Evolutionary conservation across 1,284 basidiomycete genomes (phyloP).

Genomic region (Tilletia indica): DNA sequence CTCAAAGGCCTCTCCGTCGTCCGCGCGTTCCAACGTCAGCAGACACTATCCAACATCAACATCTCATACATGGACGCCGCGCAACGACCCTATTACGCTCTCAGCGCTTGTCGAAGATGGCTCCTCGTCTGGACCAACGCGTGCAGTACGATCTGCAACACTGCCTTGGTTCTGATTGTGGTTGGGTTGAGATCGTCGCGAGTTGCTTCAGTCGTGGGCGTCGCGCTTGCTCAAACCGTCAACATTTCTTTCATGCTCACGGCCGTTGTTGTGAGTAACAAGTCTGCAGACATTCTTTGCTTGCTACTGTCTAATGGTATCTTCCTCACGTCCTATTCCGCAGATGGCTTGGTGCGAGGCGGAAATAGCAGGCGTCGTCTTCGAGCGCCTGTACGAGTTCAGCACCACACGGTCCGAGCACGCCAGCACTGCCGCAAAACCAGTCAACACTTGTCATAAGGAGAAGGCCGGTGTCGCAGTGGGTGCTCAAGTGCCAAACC

Average conservation of each 20-base stretch:
- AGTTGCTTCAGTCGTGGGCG: slow-evolving; percentile 46
- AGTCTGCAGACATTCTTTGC: no score
- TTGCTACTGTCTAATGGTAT: not conserved
- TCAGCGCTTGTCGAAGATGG: slow-evolving; percentile 41
- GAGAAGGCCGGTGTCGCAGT: not conserved
- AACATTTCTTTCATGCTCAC: slow-evolving; percentile 34
- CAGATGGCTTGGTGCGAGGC: slow-evolving; percentile 49
- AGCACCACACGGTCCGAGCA: slow-evolving; percentile 36
- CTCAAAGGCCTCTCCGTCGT: slow-evolving; percentile 33
- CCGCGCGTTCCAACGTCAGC: slow-evolving; percentile 32
- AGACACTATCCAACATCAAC: slow-evolving; percentile 30
- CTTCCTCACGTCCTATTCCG: no score
- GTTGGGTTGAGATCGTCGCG: slow-evolving; percentile 34
- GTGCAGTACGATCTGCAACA: slow-evolving; percentile 32
- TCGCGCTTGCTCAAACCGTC: slow-evolving; percentile 51
- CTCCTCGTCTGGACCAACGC: slow-evolving; percentile 38
- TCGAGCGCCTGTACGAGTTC: slow-evolving; percentile 54
- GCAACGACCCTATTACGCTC: slow-evolving; percentile 37
- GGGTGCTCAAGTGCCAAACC: no score
- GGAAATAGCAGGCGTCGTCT: slow-evolving; percentile 55
- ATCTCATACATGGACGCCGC: slow-evolving; percentile 24
- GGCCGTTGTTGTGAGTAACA: not conserved
- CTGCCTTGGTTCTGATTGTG: slow-evolving; percentile 34
- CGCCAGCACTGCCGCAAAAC: no score
- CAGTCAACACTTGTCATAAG: not conserved